A percentile compares a stretch with the other conserved stretches of the same genome.
Evolutionary conservation across 2,329 filamentous ascomycete genomes (phyloP).

Genomic region (Alternaria solani): DNA sequence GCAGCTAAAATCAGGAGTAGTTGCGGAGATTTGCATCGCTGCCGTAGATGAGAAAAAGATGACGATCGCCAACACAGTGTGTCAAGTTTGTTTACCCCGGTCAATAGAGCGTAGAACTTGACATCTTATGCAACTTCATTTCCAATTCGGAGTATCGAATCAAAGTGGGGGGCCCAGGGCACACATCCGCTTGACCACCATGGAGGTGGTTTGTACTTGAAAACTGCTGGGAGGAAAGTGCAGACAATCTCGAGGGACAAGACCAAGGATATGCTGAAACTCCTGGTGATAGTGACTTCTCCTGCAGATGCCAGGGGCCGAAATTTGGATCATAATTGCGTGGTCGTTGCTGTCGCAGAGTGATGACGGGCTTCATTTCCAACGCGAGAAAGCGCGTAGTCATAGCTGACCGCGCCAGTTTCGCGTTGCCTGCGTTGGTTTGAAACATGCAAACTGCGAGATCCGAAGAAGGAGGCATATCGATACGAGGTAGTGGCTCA

Average conservation of each 20-base stretch:
- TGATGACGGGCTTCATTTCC: background rate
- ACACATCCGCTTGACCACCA: background rate
- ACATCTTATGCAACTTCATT: conserved; percentile 10
- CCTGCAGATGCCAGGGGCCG: too few relatives aligned
- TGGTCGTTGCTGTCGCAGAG: background rate
- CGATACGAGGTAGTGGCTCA: conserved; percentile 6
- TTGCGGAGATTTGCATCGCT: background rate
- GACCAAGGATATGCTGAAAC: background rate
- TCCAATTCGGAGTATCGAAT: background rate
- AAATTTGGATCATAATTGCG: too few relatives aligned
- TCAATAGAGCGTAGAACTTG: conserved; percentile 8
- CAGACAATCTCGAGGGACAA: background rate
- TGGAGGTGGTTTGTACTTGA: background rate
- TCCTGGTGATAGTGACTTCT: background rate
- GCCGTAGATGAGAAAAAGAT: conserved; percentile 4
- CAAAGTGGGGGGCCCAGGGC: background rate
- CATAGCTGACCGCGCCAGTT: background rate
- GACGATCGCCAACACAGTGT: conserved; percentile 1
- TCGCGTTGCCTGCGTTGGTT: background rate
- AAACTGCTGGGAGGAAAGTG: background rate
- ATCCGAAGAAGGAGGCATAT: background rate
- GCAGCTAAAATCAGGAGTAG: background rate
- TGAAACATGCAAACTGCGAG: conserved; percentile 5
- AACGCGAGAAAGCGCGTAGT: background rate
- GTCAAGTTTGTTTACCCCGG: conserved; percentile 1